Conservation (phyloP, 106 monocot genomes). For the Dendrobium chrysotoxum region DNA sequence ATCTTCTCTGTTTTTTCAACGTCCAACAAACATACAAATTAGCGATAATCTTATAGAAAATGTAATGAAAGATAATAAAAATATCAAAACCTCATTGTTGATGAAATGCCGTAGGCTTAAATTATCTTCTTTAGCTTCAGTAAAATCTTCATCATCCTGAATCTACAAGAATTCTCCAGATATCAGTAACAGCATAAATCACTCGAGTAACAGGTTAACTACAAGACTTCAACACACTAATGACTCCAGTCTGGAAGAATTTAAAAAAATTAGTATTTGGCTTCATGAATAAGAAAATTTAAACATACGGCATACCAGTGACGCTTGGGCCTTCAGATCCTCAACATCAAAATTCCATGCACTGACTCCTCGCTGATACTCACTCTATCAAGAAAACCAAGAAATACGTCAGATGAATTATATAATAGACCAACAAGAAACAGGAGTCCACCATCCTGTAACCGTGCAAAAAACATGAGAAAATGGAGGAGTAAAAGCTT, state of each 20-base stretch:
- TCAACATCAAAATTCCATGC: conserved; percentile 98
- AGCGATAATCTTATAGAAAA: neutral
- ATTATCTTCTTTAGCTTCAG: conserved; percentile 67
- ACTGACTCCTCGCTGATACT: conserved; percentile 93
- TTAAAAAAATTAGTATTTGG: neutral
- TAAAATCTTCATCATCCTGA: conserved; percentile 70
- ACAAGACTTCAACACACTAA: neutral
- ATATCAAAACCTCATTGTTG: conserved; percentile 38
- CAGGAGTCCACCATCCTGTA: neutral
- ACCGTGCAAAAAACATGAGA: neutral
- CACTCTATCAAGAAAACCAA: conserved; percentile 46
- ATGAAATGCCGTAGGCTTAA: conserved; percentile 25
- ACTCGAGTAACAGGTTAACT: conserved; percentile 1
- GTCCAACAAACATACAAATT: neutral
- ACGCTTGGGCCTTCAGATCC: conserved; percentile 90
- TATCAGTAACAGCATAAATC: neutral
- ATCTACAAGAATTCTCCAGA: conserved; percentile 27
- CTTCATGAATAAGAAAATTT: neutral
- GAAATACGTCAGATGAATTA: neutral
- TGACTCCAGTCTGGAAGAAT: neutral
- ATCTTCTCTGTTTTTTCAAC: neutral
- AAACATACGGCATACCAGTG: conserved; percentile 42
- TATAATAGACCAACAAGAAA: neutral
- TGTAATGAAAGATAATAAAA: neutral
- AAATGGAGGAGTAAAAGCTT: neutral